Evolutionary conservation across 1,284 basidiomycete genomes (phyloP).

Genomic region (Lignosus rhinocerotis): DNA sequence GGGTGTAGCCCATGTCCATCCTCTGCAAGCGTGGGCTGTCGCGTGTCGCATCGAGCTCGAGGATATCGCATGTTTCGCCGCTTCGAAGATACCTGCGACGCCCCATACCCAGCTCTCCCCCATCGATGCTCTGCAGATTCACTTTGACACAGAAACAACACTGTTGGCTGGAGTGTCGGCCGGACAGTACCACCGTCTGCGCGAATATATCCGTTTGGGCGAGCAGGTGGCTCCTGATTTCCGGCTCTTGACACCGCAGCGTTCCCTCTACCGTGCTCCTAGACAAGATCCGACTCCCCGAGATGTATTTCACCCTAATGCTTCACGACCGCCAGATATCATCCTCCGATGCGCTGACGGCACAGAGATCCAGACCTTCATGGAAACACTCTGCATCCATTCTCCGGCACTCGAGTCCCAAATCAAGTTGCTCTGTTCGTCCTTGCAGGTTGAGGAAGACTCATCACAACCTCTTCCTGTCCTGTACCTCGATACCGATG

Average conservation of each 20-base stretch:
- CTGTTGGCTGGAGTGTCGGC: constrained; percentile 11
- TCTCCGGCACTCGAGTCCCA: no score
- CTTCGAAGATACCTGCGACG: background rate
- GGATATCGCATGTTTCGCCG: constrained; percentile 5
- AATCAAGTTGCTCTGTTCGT: no score
- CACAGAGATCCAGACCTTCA: no score
- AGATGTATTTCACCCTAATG: no score
- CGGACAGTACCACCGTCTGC: constrained; percentile 15
- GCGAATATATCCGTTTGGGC: constrained; percentile 5
- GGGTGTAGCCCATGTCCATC: background rate
- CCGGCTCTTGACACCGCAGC: background rate
- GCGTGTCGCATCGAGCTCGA: constrained; percentile 17
- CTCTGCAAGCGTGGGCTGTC: constrained; percentile 21
- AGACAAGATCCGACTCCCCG: background rate
- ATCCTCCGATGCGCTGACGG: no score
- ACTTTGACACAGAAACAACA: background rate
- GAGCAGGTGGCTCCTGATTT: constrained; percentile 2
- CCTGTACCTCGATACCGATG: no score
- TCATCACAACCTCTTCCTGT: no score
- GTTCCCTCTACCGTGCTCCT: background rate
- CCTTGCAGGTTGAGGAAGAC: no score
- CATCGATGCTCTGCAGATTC: background rate
- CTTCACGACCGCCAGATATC: no score
- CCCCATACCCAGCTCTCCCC: background rate
- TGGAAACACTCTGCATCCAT: no score